Percentiles rank a stretch among this genome's conserved stretches.
phyloP scores from a whole-genome alignment of 108 stramenopile genomes.

The Nitzschia sp. region DNA sequence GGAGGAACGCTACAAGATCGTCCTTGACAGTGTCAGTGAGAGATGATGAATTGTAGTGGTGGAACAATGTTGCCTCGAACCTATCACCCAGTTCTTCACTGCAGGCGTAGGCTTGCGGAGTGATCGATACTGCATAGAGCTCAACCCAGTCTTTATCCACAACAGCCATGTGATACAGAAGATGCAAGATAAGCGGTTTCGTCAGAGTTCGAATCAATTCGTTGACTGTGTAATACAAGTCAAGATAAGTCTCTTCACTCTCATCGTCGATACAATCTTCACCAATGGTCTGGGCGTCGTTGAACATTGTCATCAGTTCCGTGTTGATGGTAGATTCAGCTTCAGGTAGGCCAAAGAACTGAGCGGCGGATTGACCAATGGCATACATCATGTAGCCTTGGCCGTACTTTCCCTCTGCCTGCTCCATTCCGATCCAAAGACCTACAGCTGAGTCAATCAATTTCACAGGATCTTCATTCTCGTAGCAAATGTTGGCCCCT shows the following conservation, averaged over 20 bases:
- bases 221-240: conserved; percentile 38
- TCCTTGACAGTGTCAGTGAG: conserved; percentile 28
- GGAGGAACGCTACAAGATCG: conserved; percentile 30
- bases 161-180: conserved; percentile 43
- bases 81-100: conserved; percentile 19
- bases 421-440: conserved; percentile 69
- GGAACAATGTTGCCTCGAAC: conserved; percentile 22
- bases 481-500: conserved; percentile 44
- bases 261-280: conserved; percentile 16
- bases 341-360: conserved; percentile 42
- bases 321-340: conserved; percentile 44
- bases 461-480: conserved; percentile 13
- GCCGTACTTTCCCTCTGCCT: conserved; percentile 39
- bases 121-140: conserved; percentile 47
- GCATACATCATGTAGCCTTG: conserved; percentile 62
- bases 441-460: conserved; percentile 71
- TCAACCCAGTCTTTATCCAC: conserved; percentile 50
- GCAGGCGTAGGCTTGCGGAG: conserved; percentile 50
- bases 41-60: background rate
- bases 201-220: conserved; percentile 53
- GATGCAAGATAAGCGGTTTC: conserved; percentile 54
- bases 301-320: conserved; percentile 42
- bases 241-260: conserved; percentile 2
- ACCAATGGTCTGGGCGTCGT: conserved; percentile 29
- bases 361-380: conserved; percentile 49